Percentiles rank a stretch among this genome's conserved stretches.
These are phyloP conservation scores for Sistotremastrum niveocremeum DNA, from an alignment of 768 basidiomycete genomes.

Conservation along the genomic window DNA sequence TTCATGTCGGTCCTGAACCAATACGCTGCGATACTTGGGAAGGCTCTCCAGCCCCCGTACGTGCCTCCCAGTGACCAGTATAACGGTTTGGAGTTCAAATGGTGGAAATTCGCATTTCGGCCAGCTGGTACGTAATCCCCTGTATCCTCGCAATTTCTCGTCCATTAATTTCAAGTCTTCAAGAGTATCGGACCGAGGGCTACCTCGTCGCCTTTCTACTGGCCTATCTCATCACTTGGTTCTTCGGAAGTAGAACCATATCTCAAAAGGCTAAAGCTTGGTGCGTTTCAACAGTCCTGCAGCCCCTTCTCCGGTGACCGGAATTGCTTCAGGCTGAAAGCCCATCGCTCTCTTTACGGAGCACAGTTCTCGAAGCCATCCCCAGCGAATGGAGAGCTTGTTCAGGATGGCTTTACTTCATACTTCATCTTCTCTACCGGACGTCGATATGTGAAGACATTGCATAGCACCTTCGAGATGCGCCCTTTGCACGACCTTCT, in stretches of 20 bases:
- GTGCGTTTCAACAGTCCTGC: conserved; percentile 26
- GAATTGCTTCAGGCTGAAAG: conserved; percentile 35
- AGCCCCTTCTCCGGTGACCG: neutral
- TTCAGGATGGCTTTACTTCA: conserved; percentile 61
- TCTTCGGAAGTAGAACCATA: conserved; percentile 51
- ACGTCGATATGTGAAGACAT: conserved; percentile 56
- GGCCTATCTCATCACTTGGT: conserved; percentile 41
- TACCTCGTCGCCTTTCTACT: conserved; percentile 39
- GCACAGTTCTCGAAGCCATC: conserved; percentile 67
- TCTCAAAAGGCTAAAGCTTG: conserved; percentile 46
- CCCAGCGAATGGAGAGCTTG: conserved; percentile 30
- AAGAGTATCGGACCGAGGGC: conserved; percentile 34
- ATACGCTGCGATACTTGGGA: too few species aligned
- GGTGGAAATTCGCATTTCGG: conserved; percentile 67
- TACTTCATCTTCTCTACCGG: conserved; percentile 84
- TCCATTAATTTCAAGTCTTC: conserved; percentile 34
- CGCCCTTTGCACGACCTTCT: conserved; percentile 75
- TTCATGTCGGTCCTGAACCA: too few species aligned
- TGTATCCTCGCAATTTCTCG: conserved; percentile 1
- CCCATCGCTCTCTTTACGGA: conserved; percentile 42
- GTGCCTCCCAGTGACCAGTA: conserved; percentile 41
- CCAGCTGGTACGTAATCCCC: conserved; percentile 48
- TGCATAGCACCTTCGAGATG: conserved; percentile 70
- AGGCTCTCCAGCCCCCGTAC: conserved; percentile 34
- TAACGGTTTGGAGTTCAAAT: conserved; percentile 59